Percentiles rank a stretch among this genome's conserved stretches.
Evolutionary conservation across 78 protist species (phyloP).

Genomic region (Bodo saltans): DNA sequence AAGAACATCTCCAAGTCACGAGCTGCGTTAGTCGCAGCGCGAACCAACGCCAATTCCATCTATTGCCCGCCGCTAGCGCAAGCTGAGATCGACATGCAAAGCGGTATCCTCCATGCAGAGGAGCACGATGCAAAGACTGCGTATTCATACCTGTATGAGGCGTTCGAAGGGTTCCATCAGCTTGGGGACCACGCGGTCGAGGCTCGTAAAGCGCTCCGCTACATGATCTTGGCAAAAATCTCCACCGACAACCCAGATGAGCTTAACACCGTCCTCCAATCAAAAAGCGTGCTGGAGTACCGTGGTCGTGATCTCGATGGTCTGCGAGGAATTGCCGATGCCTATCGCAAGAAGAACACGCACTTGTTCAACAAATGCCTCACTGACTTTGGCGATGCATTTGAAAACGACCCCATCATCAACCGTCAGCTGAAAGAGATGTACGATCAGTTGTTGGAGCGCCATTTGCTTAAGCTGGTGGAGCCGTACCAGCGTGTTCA

Average conservation of each 20-base stretch:
- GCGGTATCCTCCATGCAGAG: constrained; percentile 91
- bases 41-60: constrained; percentile 92
- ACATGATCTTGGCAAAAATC: constrained; percentile 90
- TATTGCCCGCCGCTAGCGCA: constrained; percentile 94
- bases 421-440: constrained; percentile 57
- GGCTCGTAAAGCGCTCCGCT: constrained; percentile 69
- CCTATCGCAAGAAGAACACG: not conserved
- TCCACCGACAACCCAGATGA: not conserved
- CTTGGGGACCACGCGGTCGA: constrained; percentile 38
- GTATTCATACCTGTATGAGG: constrained; percentile 92
- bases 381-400: constrained; percentile 1
- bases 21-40: constrained; percentile 83
- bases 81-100: constrained; percentile 82
- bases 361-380: not conserved
- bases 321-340: constrained; percentile 22
- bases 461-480: constrained; percentile 77
- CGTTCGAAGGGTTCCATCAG: constrained; percentile 81
- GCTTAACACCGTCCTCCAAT: not conserved
- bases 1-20: constrained; percentile 23
- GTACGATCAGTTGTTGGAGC: constrained; percentile 82
- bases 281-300: constrained; percentile 60
- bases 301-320: not conserved
- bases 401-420: constrained; percentile 41
- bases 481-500: constrained; percentile 93
- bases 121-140: constrained; percentile 96